phyloP scores from a whole-genome alignment of 495 filamentous ascomycete species.

The Penicillium riverlandense region DNA sequence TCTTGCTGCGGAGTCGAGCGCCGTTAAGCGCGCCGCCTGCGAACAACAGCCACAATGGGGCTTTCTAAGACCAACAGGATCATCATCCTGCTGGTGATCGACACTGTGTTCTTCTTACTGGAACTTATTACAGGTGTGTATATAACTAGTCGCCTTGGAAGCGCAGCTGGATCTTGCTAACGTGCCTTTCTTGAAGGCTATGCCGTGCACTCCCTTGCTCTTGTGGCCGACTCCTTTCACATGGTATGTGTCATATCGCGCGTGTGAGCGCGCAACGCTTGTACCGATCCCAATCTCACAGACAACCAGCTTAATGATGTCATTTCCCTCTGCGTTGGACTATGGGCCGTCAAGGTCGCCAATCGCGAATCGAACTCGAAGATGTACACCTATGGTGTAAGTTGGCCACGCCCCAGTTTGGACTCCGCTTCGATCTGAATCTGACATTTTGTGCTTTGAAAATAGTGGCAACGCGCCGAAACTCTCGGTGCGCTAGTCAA shows the following conservation, averaged over 20 bases:
- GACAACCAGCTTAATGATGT: constrained; percentile 96
- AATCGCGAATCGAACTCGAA: constrained; percentile 72
- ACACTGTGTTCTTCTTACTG: constrained; percentile 79
- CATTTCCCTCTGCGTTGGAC: constrained; percentile 79
- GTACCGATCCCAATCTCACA: too few relatives aligned
- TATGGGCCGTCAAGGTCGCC: constrained; percentile 92
- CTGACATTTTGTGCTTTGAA: constrained; percentile 25
- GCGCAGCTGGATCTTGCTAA: constrained; percentile 9
- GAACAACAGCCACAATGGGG: constrained; percentile 56
- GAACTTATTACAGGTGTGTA: constrained; percentile 69
- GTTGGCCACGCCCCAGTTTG: too few relatives aligned
- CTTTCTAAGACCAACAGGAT: constrained; percentile 92
- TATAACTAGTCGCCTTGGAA: not conserved
- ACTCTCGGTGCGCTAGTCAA: constrained; percentile 93
- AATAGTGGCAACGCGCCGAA: constrained; percentile 90
- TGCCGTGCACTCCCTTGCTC: constrained; percentile 78
- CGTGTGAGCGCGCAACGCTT: too few relatives aligned
- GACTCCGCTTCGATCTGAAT: too few relatives aligned
- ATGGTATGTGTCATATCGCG: too few relatives aligned
- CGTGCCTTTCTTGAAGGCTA: constrained; percentile 45
- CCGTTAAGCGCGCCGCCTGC: constrained; percentile 9
- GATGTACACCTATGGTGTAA: constrained; percentile 88
- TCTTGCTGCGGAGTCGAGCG: constrained; percentile 7
- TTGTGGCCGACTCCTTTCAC: constrained; percentile 96
- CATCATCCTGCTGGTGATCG: constrained; percentile 83